Evolutionary conservation across 768 basidiomycete genomes (phyloP).

Genomic region (Lactarius tabidus): DNA sequence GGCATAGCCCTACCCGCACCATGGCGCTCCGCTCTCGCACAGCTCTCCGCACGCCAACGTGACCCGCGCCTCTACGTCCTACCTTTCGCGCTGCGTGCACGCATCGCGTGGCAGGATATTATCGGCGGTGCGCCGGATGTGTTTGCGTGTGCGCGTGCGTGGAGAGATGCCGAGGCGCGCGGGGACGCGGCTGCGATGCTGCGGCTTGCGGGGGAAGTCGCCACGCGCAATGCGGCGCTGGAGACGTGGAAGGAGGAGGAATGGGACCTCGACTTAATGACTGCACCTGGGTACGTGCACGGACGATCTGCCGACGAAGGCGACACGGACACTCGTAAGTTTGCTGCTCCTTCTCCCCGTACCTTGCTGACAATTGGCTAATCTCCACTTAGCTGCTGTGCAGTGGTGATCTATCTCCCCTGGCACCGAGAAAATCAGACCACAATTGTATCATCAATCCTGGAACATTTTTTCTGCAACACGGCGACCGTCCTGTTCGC

Average conservation of each 20-base stretch:
- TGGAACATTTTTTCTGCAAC: not conserved
- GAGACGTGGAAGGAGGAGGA: constrained; percentile 24
- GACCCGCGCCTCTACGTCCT: constrained; percentile 23
- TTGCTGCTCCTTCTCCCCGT: not conserved
- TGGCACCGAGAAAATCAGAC: not conserved
- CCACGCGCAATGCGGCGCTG: constrained; percentile 13
- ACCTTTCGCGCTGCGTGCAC: constrained; percentile 22
- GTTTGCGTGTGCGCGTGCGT: constrained; percentile 18
- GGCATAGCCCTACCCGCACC: not conserved
- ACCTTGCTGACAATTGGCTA: not conserved
- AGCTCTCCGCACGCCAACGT: not conserved
- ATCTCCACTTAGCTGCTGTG: not conserved
- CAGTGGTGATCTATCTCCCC: not conserved
- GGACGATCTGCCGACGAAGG: constrained; percentile 18
- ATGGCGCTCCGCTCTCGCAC: constrained; percentile 4
- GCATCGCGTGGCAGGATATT: constrained; percentile 20
- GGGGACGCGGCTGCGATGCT: constrained; percentile 1
- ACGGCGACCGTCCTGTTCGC: not conserved
- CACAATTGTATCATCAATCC: not conserved
- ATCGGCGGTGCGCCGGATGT: constrained; percentile 9
- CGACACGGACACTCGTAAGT: constrained; percentile 25
- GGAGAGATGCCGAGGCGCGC: constrained; percentile 18
- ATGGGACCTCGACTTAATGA: constrained; percentile 25
- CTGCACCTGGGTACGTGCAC: constrained; percentile 24
- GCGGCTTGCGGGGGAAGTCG: constrained; percentile 5